Evolutionary conservation across 2,329 filamentous ascomycete species (phyloP).

Genomic region (Septoria petroselini): DNA sequence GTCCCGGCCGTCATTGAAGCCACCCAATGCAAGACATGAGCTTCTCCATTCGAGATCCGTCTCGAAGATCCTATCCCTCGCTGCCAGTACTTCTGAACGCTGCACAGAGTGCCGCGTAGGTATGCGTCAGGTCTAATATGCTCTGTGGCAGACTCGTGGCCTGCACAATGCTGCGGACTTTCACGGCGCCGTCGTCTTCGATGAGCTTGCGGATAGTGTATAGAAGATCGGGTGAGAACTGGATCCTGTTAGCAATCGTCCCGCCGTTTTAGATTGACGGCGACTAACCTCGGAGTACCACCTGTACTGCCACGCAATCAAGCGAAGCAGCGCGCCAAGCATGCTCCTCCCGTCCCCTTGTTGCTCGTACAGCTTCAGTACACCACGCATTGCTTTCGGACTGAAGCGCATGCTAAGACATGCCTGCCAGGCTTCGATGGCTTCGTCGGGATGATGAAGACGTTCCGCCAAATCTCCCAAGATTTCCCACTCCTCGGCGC

Average conservation of each 20-base stretch:
- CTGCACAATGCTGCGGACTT: constrained; percentile 95
- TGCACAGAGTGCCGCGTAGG: constrained; percentile 91
- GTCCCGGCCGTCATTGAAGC: no score
- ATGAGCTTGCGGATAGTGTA: constrained; percentile 87
- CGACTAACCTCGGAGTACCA: constrained; percentile 87
- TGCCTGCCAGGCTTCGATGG: constrained; percentile 85
- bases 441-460: constrained; percentile 87
- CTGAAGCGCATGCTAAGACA: constrained; percentile 87
- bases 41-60: background rate
- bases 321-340: constrained; percentile 78
- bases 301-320: constrained; percentile 97
- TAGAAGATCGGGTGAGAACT: constrained; percentile 89
- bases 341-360: constrained; percentile 75
- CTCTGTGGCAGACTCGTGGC: constrained; percentile 90
- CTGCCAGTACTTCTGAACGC: constrained; percentile 93
- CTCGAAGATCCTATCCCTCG: constrained; percentile 55
- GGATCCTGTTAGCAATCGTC: constrained; percentile 9
- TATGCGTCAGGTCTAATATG: constrained; percentile 89
- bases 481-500: constrained; percentile 96
- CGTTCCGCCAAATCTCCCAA: constrained; percentile 88
- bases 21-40: no score
- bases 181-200: constrained; percentile 95
- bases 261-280: background rate
- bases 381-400: constrained; percentile 83
- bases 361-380: constrained; percentile 75